These are phyloP conservation scores for Ascochyta koolunga DNA, from an alignment of 2,329 filamentous ascomycete species.

Conservation along the genomic window DNA sequence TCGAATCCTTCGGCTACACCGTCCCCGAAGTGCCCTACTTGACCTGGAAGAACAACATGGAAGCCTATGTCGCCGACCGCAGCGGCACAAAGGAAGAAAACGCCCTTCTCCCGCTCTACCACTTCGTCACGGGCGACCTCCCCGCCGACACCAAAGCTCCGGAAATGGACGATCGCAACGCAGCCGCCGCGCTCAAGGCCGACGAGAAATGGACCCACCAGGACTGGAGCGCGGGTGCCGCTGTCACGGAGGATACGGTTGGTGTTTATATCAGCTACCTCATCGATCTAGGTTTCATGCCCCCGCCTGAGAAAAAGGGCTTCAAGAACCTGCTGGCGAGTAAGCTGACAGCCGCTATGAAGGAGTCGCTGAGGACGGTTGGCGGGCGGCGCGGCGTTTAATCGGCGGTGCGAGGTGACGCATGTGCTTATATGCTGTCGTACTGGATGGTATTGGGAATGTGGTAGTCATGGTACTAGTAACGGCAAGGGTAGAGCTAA, in stretches of 20 bases:
- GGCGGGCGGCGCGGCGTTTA: slow-evolving; percentile 40
- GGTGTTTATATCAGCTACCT: slow-evolving; percentile 70
- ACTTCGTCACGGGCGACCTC: slow-evolving; percentile 74
- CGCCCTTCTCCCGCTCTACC: slow-evolving; percentile 72
- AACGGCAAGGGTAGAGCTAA: too few species aligned
- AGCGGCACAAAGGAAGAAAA: slow-evolving; percentile 68
- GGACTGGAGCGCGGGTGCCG: slow-evolving; percentile 62
- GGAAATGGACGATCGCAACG: slow-evolving; percentile 75
- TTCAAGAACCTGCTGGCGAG: slow-evolving; percentile 35
- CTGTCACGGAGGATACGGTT: slow-evolving; percentile 65
- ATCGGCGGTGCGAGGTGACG: too few species aligned
- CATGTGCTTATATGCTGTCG: too few species aligned
- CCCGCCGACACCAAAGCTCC: slow-evolving; percentile 72
- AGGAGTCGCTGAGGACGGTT: slow-evolving; percentile 42
- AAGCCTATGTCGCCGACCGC: slow-evolving; percentile 66
- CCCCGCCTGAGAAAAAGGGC: slow-evolving; percentile 39
- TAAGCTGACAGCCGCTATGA: slow-evolving; percentile 40
- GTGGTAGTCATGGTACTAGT: too few species aligned
- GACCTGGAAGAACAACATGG: slow-evolving; percentile 71
- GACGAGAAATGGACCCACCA: slow-evolving; percentile 66
- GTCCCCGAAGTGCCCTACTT: slow-evolving; percentile 71
- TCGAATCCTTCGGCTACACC: slow-evolving; percentile 75
- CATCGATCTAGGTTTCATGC: slow-evolving; percentile 67
- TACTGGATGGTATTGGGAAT: too few species aligned
- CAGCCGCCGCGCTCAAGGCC: slow-evolving; percentile 66